Base-by-base conservation (phyloP, 768 basidiomycete species). In the Rhodotorula kratochvilovae region DNA sequence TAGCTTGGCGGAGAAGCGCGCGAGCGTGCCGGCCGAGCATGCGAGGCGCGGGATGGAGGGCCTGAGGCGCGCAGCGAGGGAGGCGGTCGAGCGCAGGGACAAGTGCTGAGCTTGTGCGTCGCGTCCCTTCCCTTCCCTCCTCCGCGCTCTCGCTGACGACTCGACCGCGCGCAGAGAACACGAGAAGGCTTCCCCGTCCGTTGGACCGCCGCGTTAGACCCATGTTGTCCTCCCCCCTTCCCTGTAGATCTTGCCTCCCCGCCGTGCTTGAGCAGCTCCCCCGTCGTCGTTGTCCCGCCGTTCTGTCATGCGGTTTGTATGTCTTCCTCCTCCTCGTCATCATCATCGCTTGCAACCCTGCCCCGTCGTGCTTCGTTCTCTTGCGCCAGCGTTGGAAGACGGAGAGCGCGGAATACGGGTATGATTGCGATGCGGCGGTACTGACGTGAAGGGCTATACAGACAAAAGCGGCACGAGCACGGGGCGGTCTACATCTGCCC, bases 1-100 rank as follows among this genome's bases (percentile, higher is more conserved):
- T 25, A 79, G 77, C 48, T 63, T 83, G 46, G 63, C 68, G 43
- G 68, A 68, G 23, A 17, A 35, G 51, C 23, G 63, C 15, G 36
- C 21, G 12, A 42, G 51, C 21, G 72, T 74, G 3, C 71, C 72
- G 25, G 11, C 13, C 8, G 45, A 73, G 54, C 77, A 78, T 45
- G 77, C 76, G 5, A 4, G 31, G 42, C 25, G 77, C 23, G 77
- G 56, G 16, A 57, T 63, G 31, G 50, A 54, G 39, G 72, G 69
- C 25, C 33, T 73, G 29, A 23, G 27, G 54, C 19, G 11, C 5
- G 65, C 61, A 0, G 50, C 42, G 31, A 50, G n/a, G 29, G 61
- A 71, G 57, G 50, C 64, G 27, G 71, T 57, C 55, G 62, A 36
- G 39, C 43, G 66, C 10, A 61, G 57, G 2, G 43, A 8, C 8